Evolutionary conservation across 2,329 filamentous ascomycete species (phyloP).

Genomic region (Fusarium robinianum): DNA sequence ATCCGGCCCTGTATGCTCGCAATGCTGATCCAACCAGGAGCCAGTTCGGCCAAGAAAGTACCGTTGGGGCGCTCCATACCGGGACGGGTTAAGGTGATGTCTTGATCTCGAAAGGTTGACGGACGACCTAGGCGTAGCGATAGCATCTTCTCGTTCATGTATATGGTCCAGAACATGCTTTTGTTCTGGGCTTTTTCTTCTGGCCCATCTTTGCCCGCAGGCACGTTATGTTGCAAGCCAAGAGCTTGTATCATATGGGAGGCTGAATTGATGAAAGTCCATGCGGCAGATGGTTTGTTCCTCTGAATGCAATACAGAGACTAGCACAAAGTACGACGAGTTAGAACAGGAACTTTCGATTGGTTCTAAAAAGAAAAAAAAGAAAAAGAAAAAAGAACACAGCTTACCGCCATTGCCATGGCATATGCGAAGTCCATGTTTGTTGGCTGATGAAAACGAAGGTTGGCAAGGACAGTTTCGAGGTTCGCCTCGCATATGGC

Average conservation of each 20-base stretch:
- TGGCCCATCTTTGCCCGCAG: constrained; percentile 12
- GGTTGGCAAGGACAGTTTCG: constrained; percentile 27
- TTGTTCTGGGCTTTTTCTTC: constrained; percentile 14
- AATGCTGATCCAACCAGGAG: constrained; percentile 22
- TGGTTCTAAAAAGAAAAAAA: no score
- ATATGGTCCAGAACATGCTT: constrained; percentile 36
- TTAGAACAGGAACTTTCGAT: no score
- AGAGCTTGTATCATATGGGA: constrained; percentile 26
- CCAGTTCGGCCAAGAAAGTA: not conserved
- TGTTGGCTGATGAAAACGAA: constrained; percentile 25
- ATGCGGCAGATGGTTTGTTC: constrained; percentile 27
- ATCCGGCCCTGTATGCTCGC: constrained; percentile 30
- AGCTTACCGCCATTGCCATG: constrained; percentile 28
- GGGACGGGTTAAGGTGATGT: constrained; percentile 31
- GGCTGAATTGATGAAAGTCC: constrained; percentile 29
- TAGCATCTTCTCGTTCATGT: constrained; percentile 32
- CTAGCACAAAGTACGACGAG: not conserved
- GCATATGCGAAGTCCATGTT: constrained; percentile 24
- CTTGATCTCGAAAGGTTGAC: constrained; percentile 33
- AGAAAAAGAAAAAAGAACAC: no score
- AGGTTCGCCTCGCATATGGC: constrained; percentile 25
- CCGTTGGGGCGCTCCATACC: not conserved
- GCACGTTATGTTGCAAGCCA: constrained; percentile 25
- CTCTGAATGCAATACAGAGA: constrained; percentile 25
- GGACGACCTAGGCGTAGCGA: constrained; percentile 35